A percentile compares a stretch with the other conserved stretches of the same genome.
Evolutionary conservation across 1,284 basidiomycete genomes (phyloP).

Genomic region (Cryptococcus sp.): DNA sequence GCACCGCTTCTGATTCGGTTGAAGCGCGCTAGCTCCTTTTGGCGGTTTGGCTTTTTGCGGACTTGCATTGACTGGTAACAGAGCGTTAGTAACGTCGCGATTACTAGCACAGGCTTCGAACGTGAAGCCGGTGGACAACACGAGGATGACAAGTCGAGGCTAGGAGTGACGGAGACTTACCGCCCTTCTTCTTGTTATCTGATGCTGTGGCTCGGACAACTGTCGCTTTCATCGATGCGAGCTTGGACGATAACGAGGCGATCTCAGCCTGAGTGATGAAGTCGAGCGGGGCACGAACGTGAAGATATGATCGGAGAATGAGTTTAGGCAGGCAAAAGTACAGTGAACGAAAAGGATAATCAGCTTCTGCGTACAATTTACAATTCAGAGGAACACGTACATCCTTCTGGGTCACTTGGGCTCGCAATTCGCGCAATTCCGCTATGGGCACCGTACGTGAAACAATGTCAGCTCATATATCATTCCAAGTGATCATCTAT

Average conservation of each 20-base stretch:
- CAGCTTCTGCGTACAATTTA: not conserved
- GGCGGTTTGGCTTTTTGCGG: slow-evolving; percentile 30
- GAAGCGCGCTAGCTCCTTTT: slow-evolving; percentile 31
- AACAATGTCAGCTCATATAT: slow-evolving; percentile 13
- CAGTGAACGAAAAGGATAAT: not conserved
- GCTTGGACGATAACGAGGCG: slow-evolving; percentile 19
- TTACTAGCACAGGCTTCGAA: not conserved
- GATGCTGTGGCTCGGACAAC: slow-evolving; percentile 20
- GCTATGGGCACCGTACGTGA: slow-evolving; percentile 11
- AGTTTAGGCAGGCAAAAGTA: not conserved
- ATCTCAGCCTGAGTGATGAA: slow-evolving; percentile 29
- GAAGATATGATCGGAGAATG: not conserved
- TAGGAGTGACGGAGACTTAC: not conserved
- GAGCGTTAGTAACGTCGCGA: too few relatives aligned
- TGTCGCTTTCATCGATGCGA: slow-evolving; percentile 28
- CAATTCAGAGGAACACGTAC: slow-evolving; percentile 11
- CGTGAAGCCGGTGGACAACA: not conserved
- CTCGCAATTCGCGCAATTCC: slow-evolving; percentile 22
- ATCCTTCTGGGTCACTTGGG: slow-evolving; percentile 31
- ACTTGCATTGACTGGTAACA: slow-evolving; percentile 17
- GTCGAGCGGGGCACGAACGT: too few relatives aligned
- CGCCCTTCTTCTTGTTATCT: slow-evolving; percentile 26
- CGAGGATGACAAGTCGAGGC: too few relatives aligned
- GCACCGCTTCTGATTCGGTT: slow-evolving; percentile 43
- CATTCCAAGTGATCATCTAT: too few relatives aligned